phyloP scores from a whole-genome alignment of 2,329 filamentous ascomycete genomes.

The Fusarium vanettenii region DNA sequence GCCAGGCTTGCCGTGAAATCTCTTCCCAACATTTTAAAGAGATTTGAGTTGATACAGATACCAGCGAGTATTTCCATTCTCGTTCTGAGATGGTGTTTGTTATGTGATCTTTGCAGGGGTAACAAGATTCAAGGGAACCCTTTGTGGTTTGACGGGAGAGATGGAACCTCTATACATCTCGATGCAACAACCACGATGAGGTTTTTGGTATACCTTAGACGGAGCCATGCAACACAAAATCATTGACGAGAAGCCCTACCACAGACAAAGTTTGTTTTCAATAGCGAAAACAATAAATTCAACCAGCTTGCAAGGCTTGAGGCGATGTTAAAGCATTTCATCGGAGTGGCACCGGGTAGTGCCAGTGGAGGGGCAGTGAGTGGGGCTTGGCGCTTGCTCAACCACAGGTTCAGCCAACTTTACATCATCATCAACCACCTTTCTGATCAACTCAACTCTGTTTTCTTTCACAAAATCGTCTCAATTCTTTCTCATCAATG shows the following conservation, averaged over 20 bases:
- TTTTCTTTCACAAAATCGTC: neutral
- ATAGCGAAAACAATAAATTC: neutral
- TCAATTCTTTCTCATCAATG: neutral
- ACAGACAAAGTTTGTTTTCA: neutral
- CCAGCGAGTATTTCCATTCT: neutral
- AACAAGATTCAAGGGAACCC: neutral
- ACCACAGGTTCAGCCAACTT: neutral
- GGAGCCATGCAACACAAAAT: neutral
- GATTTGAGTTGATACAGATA: neutral
- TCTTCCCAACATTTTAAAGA: neutral
- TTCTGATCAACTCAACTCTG: neutral
- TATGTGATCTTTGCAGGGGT: neutral
- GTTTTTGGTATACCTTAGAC: neutral
- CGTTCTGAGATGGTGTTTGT: neutral
- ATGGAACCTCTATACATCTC: neutral
- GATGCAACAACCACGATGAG: neutral
- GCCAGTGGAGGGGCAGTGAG: neutral
- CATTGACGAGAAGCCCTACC: neutral
- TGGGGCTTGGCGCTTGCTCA: neutral
- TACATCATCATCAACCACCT: neutral
- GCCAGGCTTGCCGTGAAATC: neutral
- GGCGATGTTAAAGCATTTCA: neutral
- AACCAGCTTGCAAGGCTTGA: neutral
- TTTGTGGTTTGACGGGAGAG: neutral
- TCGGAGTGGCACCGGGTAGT: neutral